phyloP scores from a whole-genome alignment of 164 flowering plant genomes.

The Liriodendron chinense region DNA sequence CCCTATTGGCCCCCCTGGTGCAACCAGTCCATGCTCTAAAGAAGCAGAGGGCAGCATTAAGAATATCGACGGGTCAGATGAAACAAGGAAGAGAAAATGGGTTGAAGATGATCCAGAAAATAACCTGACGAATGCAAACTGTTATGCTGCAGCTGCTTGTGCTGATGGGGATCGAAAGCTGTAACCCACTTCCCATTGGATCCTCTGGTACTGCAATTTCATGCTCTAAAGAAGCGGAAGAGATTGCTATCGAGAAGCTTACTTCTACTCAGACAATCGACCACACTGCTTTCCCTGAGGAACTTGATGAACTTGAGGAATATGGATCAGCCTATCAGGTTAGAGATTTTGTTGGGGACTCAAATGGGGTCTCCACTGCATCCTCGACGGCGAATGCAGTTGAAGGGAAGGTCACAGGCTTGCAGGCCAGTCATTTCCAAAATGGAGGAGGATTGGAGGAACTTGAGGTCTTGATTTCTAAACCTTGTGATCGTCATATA shows the following conservation, averaged over 20 bases:
- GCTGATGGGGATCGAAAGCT: conserved; percentile 15
- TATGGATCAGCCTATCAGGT: conserved; percentile 22
- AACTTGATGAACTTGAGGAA: conserved; percentile 63
- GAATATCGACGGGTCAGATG: background rate
- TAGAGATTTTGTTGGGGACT: conserved; percentile 18
- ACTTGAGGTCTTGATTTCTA: conserved; percentile 61
- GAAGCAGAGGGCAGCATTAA: conserved; percentile 3
- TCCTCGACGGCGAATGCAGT: conserved; percentile 18
- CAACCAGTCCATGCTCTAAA: conserved; percentile 14
- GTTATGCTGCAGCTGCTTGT: conserved; percentile 10
- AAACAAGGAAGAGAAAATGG: background rate
- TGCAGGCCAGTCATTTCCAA: conserved; percentile 16
- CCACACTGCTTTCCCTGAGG: conserved; percentile 29
- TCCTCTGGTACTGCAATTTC: conserved; percentile 8
- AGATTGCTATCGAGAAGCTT: conserved; percentile 43
- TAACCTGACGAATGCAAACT: background rate
- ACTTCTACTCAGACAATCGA: conserved; percentile 33
- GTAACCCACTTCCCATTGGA: conserved; percentile 2
- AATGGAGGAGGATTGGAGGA: conserved; percentile 60
- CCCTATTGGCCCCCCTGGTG: conserved; percentile 10
- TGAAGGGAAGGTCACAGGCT: conserved; percentile 19
- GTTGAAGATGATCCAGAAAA: background rate
- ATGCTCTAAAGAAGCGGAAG: conserved; percentile 44
- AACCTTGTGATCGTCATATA: background rate
- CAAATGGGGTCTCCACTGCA: conserved; percentile 12